These are phyloP conservation scores for Neonectria faginata DNA, from an alignment of 2,329 filamentous ascomycete species.

Conservation along the genomic window DNA sequence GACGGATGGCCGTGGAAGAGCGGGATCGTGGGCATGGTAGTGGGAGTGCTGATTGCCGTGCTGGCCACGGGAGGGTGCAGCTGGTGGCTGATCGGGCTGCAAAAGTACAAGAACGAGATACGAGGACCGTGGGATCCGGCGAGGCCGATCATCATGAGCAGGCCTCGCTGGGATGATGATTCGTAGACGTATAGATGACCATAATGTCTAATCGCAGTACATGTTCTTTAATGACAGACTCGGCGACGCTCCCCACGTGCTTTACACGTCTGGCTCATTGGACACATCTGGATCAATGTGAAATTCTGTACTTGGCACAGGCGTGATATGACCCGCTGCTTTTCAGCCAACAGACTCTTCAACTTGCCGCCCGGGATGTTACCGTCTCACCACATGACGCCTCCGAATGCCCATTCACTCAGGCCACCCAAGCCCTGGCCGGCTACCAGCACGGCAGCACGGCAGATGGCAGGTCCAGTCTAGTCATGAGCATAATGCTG, in stretches of 20 bases:
- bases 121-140: slow-evolving; percentile 98
- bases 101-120: slow-evolving; percentile 99
- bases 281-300: background rate
- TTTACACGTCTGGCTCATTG: background rate
- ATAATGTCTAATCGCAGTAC: slow-evolving; percentile 26
- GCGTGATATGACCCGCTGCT: background rate
- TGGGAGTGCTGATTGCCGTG: slow-evolving; percentile 79
- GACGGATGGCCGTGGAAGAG: slow-evolving; percentile 64
- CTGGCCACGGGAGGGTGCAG: slow-evolving; percentile 92
- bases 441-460: background rate
- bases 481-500: no score
- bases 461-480: background rate
- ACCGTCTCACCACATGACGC: background rate
- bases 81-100: slow-evolving; percentile 97
- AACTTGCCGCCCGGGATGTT: background rate
- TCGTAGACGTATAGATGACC: slow-evolving; percentile 33
- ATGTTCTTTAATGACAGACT: slow-evolving; percentile 1
- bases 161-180: slow-evolving; percentile 63
- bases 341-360: background rate
- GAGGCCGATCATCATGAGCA: slow-evolving; percentile 83
- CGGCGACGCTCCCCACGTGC: background rate
- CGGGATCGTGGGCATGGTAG: slow-evolving; percentile 76
- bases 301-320: background rate
- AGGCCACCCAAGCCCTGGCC: background rate
- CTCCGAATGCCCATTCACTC: background rate